Evolutionary conservation across 805 yeast genomes (phyloP).

Genomic region (Ogataea henricii): DNA sequence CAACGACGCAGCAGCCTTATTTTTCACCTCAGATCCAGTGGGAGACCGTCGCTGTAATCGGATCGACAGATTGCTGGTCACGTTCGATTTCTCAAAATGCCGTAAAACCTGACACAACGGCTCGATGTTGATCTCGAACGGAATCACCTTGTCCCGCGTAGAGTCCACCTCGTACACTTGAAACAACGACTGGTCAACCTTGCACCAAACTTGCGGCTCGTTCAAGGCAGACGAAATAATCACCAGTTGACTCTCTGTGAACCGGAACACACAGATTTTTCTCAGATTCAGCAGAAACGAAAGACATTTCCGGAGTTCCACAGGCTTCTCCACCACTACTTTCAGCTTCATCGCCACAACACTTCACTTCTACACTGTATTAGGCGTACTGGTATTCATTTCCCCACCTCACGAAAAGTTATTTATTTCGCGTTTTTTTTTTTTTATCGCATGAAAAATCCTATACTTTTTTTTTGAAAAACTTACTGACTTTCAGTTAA

Average conservation of each 20-base stretch:
- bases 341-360: slow-evolving; percentile 29
- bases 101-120: slow-evolving; percentile 57
- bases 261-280: slow-evolving; percentile 56
- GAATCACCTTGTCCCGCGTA: slow-evolving; percentile 52
- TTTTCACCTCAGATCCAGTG: slow-evolving; percentile 17
- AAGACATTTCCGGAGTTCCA: slow-evolving; percentile 27
- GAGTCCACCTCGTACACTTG: slow-evolving; percentile 53
- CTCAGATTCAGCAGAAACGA: slow-evolving; percentile 43
- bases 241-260: slow-evolving; percentile 50
- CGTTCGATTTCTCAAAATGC: slow-evolving; percentile 55
- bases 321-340: slow-evolving; percentile 25
- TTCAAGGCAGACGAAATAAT: slow-evolving; percentile 53
- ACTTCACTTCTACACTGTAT: too few relatives aligned
- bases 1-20: slow-evolving; percentile 47
- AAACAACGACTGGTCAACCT: slow-evolving; percentile 49
- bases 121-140: slow-evolving; percentile 64
- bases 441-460: not conserved
- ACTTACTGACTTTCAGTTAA: too few relatives aligned
- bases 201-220: slow-evolving; percentile 74
- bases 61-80: slow-evolving; percentile 48
- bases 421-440: too few relatives aligned
- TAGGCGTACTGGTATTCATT: too few relatives aligned
- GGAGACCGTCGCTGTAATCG: slow-evolving; percentile 48
- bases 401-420: too few relatives aligned
- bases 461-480: not conserved